Base-by-base conservation (phyloP, 257 asterid species). In the Parsonsia alboflavescens region DNA sequence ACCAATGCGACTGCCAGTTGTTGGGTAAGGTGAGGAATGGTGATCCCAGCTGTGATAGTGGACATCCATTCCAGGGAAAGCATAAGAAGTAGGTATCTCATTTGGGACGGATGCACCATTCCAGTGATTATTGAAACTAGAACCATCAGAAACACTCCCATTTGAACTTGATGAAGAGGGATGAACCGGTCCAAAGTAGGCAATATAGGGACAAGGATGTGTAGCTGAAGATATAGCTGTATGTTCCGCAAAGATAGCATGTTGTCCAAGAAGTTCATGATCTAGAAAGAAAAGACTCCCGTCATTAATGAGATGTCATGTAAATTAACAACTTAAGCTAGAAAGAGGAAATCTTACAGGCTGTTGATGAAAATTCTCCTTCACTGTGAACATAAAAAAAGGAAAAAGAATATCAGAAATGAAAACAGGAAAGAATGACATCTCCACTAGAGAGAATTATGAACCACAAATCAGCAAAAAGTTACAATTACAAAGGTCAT, bases 181-280 rank as follows among this genome's bases (percentile, higher is more conserved):
- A 70, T 83, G 97, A 63, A 89, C 39, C 46, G 96, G 97, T 75
- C 97, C 98, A 74, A 91, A 73, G 83, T 89, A 93, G 56, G 98
- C 90, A 79, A 93, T 71, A 71, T 90, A 93, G 10, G 98, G 98
- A 77, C 97, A 89, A 61, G 89, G 94, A 88, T 86, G 92, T 79
- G 84, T 69, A 42, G 96, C 77, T 70, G 98, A 87, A 73, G 97
- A 85, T 64, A 88, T 85, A 48, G 92, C 84, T 10, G 93, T 80
- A 74, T 85, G 90, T 70, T 93, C 97, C 74, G 94, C 81, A 75
- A 88, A 87, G 80, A 85, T 78, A 42, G 90, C 82, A 73, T 86
- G 93, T 75, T 86, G 96, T 68, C 91, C 91, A 74, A 85, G 70
- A 80, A 84, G 79, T 77, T 90, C 94, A 65, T 87, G 92, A 85